Evolutionary conservation across 1,139 yeast species (phyloP).

Genomic region (Saccharomyces pastorianus): DNA sequence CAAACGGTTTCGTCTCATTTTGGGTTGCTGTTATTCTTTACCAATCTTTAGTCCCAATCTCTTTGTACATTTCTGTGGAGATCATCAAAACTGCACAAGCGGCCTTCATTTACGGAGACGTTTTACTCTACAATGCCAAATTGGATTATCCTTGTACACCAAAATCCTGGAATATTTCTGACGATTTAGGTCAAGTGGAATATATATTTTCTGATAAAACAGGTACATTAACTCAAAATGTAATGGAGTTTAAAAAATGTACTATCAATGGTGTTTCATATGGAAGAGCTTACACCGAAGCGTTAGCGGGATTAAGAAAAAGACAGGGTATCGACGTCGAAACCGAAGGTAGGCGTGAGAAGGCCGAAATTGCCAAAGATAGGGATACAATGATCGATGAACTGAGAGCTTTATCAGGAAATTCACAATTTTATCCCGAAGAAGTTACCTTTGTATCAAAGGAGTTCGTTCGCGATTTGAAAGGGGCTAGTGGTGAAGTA

Average conservation of each 20-base stretch:
- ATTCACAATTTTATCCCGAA: slow-evolving; percentile 54
- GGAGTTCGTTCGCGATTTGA: slow-evolving; percentile 49
- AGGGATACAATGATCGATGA: slow-evolving; percentile 55
- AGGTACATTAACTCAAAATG: slow-evolving; percentile 92
- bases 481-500: slow-evolving; percentile 41
- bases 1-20: slow-evolving; percentile 76
- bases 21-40: slow-evolving; percentile 85
- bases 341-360: slow-evolving; percentile 58
- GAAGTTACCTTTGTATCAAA: slow-evolving; percentile 74
- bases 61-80: slow-evolving; percentile 88
- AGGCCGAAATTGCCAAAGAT: slow-evolving; percentile 53
- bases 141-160: slow-evolving; percentile 94
- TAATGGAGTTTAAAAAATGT: slow-evolving; percentile 94
- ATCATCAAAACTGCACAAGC: slow-evolving; percentile 93
- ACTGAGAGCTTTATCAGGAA: slow-evolving; percentile 38
- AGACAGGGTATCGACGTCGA: slow-evolving; percentile 77
- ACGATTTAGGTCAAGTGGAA: slow-evolving; percentile 94
- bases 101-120: slow-evolving; percentile 82
- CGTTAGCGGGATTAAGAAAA: slow-evolving; percentile 84
- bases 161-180: slow-evolving; percentile 93
- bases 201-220: slow-evolving; percentile 94
- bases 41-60: slow-evolving; percentile 89
- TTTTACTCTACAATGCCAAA: slow-evolving; percentile 72
- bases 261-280: slow-evolving; percentile 77
- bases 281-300: slow-evolving; percentile 94